phyloP scores from a whole-genome alignment of 2,329 filamentous ascomycete species.

The Sporothrix protearum region DNA sequence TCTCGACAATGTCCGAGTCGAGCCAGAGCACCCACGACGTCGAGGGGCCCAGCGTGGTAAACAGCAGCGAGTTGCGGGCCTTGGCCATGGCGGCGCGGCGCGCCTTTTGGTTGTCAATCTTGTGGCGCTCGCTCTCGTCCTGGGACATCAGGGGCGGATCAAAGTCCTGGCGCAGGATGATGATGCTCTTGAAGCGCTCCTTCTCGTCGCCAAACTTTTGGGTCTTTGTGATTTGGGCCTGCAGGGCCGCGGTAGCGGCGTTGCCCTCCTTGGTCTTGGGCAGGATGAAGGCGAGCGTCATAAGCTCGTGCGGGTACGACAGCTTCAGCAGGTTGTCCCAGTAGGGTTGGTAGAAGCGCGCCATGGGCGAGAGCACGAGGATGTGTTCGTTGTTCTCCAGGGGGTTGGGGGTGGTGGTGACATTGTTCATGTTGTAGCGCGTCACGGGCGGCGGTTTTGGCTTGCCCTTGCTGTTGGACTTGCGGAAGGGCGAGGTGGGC shows the following conservation, averaged over 20 bases:
- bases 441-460: conserved; percentile 68
- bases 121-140: conserved; percentile 84
- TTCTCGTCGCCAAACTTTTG: conserved; percentile 73
- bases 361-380: conserved; percentile 87
- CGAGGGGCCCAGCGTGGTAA: conserved; percentile 85
- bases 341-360: conserved; percentile 88
- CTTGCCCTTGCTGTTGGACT: conserved; percentile 53
- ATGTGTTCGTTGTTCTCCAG: conserved; percentile 77
- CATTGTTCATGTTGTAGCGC: conserved; percentile 92
- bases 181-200: conserved; percentile 85
- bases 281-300: conserved; percentile 92
- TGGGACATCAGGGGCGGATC: conserved; percentile 78
- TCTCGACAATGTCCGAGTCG: conserved; percentile 87
- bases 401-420: conserved; percentile 76
- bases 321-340: conserved; percentile 89
- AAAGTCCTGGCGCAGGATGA: conserved; percentile 93
- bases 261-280: conserved; percentile 93
- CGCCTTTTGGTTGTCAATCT: conserved; percentile 82
- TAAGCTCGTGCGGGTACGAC: conserved; percentile 86
- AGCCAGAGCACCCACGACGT: conserved; percentile 98
- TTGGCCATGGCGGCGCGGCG: conserved; percentile 87
- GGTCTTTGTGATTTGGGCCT: conserved; percentile 79
- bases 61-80: conserved; percentile 88
- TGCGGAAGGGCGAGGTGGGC: conserved; percentile 70
- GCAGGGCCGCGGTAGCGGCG: conserved; percentile 73